These are phyloP conservation scores for Symbiodinium natans DNA, from an alignment of 73 alveolate genomes.

Conservation along the genomic window DNA sequence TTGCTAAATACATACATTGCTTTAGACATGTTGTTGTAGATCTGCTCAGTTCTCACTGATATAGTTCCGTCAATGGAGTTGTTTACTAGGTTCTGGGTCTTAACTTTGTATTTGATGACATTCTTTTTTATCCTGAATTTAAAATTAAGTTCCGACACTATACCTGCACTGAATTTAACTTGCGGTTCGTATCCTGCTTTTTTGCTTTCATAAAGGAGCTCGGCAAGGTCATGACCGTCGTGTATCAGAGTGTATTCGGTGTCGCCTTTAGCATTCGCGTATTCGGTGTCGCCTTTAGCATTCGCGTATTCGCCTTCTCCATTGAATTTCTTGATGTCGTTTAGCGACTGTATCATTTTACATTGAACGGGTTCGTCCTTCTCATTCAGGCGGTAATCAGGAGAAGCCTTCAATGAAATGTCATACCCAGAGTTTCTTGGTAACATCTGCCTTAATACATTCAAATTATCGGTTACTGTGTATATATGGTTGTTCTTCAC, in stretches of 20 bases:
- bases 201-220: background rate
- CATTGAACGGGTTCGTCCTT: conserved; percentile 14
- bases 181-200: conserved; percentile 13
- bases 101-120: background rate
- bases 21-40: background rate
- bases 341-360: background rate
- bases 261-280: background rate
- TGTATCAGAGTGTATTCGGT: background rate
- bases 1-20: background rate
- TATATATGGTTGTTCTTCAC: conserved; percentile 31
- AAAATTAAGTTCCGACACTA: background rate
- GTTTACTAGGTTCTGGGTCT: background rate
- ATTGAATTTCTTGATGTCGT: background rate
- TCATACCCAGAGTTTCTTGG: background rate
- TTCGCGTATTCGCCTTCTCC: background rate
- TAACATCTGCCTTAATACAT: background rate
- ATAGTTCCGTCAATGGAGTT: background rate
- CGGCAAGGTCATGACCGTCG: background rate
- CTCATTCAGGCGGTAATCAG: conserved; percentile 18
- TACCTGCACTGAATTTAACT: conserved; percentile 23
- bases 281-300: background rate
- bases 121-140: background rate
- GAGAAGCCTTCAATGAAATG: background rate
- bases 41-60: background rate
- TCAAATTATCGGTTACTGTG: background rate